Percentiles rank a stretch among this genome's conserved stretches.
These are phyloP conservation scores for Biscutella auriculata DNA, from an alignment of 441 rosid genomes.

Conservation along the genomic window DNA sequence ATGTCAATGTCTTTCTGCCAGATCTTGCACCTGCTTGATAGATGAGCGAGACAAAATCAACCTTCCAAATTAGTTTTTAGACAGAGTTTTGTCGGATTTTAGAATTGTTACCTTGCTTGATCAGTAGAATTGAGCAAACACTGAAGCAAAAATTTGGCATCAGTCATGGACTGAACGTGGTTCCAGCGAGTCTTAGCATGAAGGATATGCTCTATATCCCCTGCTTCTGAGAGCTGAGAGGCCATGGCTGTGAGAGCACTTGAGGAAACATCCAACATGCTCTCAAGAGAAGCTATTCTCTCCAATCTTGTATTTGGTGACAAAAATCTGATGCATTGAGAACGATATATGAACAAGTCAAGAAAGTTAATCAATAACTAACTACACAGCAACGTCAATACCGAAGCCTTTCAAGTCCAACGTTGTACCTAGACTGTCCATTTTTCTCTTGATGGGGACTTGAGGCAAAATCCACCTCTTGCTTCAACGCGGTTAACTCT, in stretches of 20 bases:
- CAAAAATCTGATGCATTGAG: constrained; percentile 24
- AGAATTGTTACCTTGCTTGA: constrained; percentile 38
- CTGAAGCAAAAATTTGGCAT: constrained; percentile 63
- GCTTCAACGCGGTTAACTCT: constrained; percentile 43
- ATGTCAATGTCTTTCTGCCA: constrained; percentile 49
- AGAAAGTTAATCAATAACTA: constrained; percentile 1
- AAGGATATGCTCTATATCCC: constrained; percentile 45
- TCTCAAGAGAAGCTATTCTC: constrained; percentile 49
- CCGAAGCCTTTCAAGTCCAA: neutral
- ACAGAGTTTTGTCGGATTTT: neutral
- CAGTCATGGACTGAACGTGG: constrained; percentile 40
- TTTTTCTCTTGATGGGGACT: constrained; percentile 37
- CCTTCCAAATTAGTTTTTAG: neutral
- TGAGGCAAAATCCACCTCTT: constrained; percentile 36
- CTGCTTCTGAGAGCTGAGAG: constrained; percentile 65
- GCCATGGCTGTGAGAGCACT: constrained; percentile 48
- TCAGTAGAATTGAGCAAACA: constrained; percentile 41
- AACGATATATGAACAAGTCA: constrained; percentile 18
- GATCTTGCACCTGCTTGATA: constrained; percentile 33
- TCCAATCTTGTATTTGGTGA: constrained; percentile 50
- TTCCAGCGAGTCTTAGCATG: constrained; percentile 52
- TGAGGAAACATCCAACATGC: constrained; percentile 55
- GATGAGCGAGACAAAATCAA: neutral
- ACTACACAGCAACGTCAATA: neutral
- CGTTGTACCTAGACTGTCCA: constrained; percentile 37